These are phyloP conservation scores for Xylariaceae sp. DNA, from an alignment of 2,329 filamentous ascomycete genomes.

Conservation along the genomic window DNA sequence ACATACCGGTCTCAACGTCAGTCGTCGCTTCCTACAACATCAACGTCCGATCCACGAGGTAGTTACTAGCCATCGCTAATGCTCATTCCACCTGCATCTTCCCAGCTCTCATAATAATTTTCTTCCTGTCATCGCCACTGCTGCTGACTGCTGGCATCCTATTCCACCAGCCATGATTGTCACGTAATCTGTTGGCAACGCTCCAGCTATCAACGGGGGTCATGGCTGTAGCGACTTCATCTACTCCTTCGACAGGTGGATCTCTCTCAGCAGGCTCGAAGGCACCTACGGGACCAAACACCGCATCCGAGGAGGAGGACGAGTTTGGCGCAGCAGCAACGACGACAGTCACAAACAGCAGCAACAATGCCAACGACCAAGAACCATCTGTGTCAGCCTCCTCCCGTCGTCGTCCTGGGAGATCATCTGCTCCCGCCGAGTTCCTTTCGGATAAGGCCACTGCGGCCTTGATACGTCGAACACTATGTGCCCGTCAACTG, in stretches of 20 bases:
- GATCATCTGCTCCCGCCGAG: conserved; percentile 39
- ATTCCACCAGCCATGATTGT: conserved; percentile 13
- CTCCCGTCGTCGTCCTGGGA: conserved; percentile 27
- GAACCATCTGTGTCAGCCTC: not conserved
- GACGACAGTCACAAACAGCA: not conserved
- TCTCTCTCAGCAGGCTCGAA: conserved; percentile 22
- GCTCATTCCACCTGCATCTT: not conserved
- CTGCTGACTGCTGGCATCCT: conserved; percentile 1
- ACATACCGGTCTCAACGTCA: too few relatives aligned
- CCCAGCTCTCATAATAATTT: not conserved
- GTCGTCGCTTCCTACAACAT: not conserved
- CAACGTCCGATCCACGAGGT: not conserved
- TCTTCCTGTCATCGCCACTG: not conserved
- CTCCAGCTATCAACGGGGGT: conserved; percentile 16
- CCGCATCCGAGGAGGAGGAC: conserved; percentile 22
- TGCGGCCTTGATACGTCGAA: conserved; percentile 71
- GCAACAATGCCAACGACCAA: not conserved
- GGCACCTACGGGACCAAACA: conserved; percentile 26
- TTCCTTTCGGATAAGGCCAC: conserved; percentile 74
- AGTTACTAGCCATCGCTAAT: not conserved
- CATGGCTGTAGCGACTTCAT: conserved; percentile 27
- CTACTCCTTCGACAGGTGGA: conserved; percentile 22
- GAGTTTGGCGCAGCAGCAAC: conserved; percentile 13
- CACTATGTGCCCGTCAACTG: conserved; percentile 69
- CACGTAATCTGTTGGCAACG: conserved; percentile 8